Conservation (phyloP, 1,284 basidiomycete genomes). For the Schizophyllum amplum region DNA sequence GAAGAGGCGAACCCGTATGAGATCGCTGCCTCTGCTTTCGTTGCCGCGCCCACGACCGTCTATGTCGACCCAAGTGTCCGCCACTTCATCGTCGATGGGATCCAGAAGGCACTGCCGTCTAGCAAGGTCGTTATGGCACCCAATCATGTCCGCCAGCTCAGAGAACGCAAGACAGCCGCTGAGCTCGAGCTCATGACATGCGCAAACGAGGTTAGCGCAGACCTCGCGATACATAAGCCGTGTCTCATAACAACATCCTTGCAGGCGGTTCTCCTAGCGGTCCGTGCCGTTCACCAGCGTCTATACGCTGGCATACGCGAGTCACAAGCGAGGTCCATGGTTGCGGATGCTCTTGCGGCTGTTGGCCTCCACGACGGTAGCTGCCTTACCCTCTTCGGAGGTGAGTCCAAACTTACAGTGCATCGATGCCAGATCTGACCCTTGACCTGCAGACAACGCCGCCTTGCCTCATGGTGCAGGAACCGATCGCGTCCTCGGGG, state of each 20-base stretch:
- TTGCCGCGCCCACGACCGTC: constrained; percentile 29
- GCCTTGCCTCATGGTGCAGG: constrained; percentile 80
- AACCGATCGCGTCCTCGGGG: constrained; percentile 50
- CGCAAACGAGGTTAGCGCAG: constrained; percentile 81
- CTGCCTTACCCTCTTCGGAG: constrained; percentile 71
- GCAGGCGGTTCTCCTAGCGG: constrained; percentile 71
- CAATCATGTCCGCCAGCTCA: constrained; percentile 45
- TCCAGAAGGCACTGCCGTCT: constrained; percentile 37
- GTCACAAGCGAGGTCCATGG: constrained; percentile 52
- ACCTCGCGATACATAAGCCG: too few species aligned
- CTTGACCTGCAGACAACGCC: constrained; percentile 55
- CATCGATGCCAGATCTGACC: constrained; percentile 1
- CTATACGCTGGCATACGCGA: constrained; percentile 72
- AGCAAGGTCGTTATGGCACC: constrained; percentile 39
- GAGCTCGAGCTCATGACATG: constrained; percentile 72
- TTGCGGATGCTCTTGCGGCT: constrained; percentile 43
- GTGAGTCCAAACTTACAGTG: constrained; percentile 29
- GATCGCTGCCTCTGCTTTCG: constrained; percentile 39
- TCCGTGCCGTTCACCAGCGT: constrained; percentile 54
- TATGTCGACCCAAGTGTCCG: constrained; percentile 57
- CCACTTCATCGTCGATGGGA: constrained; percentile 54
- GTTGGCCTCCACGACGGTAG: constrained; percentile 53
- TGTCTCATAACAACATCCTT: too few species aligned
- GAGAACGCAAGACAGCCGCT: constrained; percentile 66
- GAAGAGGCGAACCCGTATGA: constrained; percentile 69